Evolutionary conservation across 306 rosid species (phyloP), one percentile per base, ranked within the genome.

Genomic region (Gynostemma pentaphyllum): DNA sequence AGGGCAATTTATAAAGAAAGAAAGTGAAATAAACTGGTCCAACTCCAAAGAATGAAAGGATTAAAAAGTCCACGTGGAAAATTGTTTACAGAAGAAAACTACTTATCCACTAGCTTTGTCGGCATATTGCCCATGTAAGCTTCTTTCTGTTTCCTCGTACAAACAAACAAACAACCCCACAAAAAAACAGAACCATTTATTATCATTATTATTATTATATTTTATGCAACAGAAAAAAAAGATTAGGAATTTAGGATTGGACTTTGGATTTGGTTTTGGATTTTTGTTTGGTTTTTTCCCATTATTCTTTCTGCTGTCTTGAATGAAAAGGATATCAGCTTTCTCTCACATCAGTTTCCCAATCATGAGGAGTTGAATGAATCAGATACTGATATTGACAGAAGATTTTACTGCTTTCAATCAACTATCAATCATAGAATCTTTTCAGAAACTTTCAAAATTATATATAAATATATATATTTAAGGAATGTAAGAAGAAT

Each of bases 321-420:
- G 64, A 37, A 37, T 34, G 40, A 46, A 59, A 34, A 21, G 19
- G 7, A 36, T 21, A 37, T 37, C 64, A 60, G 40, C 54, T 64
- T 63, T 56, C 59, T 50, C 67, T 30, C 64, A 42, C 69, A 71
- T 72, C 78, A 61, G 64, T 67, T 52, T 62, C 74, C 74, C 56
- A 76, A 50, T 24, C 62, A 72, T 37, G 45, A 22, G 54, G n/a
- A n/a, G n/a, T n/a, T n/a, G n/a, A n/a, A 29, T 63, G 70, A 57
- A 64, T 52, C 77, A 67, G 82, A 76, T 68, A 22, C 72, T 64
- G 79, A 68, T 71, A 67, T 37, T 39, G 66, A 61, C 66, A 23
- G 12, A 61, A 8, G n/a, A n/a, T n/a, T 15, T 14, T 21, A 21
- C 66, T 39, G 66, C 66, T 60, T 60, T 40, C 66, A 60, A 14